Conservation (phyloP, 108 stramenopile species). For the Heterococcus sp. region DNA sequence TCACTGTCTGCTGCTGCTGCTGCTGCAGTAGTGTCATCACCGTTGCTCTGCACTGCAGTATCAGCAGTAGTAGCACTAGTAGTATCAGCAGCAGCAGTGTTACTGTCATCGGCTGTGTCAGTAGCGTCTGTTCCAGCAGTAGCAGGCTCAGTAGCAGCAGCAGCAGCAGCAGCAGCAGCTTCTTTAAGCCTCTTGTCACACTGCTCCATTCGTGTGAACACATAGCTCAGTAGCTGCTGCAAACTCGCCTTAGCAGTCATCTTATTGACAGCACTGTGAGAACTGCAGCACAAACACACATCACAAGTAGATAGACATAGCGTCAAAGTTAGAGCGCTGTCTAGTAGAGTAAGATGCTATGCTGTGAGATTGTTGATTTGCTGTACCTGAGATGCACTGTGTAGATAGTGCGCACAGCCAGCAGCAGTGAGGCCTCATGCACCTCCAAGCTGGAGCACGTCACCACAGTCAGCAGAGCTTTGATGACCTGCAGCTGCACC, state of each 20-base stretch:
- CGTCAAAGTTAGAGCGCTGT: background rate
- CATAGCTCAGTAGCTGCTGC: slow-evolving; percentile 82
- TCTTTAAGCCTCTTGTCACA: background rate
- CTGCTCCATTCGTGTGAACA: slow-evolving; percentile 85
- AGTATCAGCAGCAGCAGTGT: background rate
- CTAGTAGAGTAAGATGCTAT: background rate
- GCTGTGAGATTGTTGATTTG: slow-evolving; percentile 56
- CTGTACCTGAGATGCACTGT: slow-evolving; percentile 58
- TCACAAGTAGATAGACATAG: background rate
- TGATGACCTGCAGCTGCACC: slow-evolving; percentile 70
- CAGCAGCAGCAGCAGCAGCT: background rate
- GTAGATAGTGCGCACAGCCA: slow-evolving; percentile 83
- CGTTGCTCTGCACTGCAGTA: background rate
- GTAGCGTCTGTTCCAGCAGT: background rate
- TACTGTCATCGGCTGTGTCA: background rate
- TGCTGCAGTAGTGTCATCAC: background rate
- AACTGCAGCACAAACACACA: slow-evolving; percentile 58
- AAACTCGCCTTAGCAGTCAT: slow-evolving; percentile 91
- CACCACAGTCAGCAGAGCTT: slow-evolving; percentile 62
- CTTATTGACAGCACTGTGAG: slow-evolving; percentile 74
- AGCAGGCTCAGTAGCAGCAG: background rate
- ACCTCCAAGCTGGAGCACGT: slow-evolving; percentile 49
- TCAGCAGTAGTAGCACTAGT: background rate
- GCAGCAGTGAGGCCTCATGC: slow-evolving; percentile 77
- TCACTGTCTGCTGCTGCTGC: no score